Base-by-base conservation (phyloP, 2,329 filamentous ascomycete species). In the Nemania sp. region DNA sequence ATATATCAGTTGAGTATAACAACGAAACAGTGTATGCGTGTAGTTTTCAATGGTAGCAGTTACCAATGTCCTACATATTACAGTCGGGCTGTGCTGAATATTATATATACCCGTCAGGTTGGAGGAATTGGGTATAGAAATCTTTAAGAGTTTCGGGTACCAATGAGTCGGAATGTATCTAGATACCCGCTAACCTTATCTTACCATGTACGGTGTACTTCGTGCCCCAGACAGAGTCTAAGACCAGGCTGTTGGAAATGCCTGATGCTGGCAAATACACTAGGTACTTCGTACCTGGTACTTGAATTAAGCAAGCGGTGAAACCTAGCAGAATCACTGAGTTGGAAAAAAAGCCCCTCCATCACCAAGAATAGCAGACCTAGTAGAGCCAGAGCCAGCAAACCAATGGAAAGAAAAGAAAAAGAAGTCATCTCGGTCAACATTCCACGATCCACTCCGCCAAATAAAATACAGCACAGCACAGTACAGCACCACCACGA, bases 271-370 rank as follows among this genome's bases (percentile, higher is more conserved):
- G 15, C 37, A 10, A 18, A n/a, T n/a, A n/a, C n/a, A n/a, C n/a
- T n/a, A n/a, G n/a, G n/a, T n/a, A n/a, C n/a, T n/a, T n/a, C n/a
- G n/a, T n/a, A n/a, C n/a, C n/a, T n/a, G n/a, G n/a, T n/a, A n/a
- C n/a, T n/a, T n/a, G n/a, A n/a, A 49, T 20, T 29, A 35, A 34
- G 3, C 34, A 37, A 43, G 62, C 59, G 62, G 59, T 64, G 25
- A 59, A n/a, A 5, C 10, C 11, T 2, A 50, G 59, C 59, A 62
- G 43, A 62, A 64, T 57, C 59, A 55, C 47, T 50, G 50, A 21
- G 17, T 46, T 15, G 25, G 9, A n/a, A 59, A 60, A 60, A 65
- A 65, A 39, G 61, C 61, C 64, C 63, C 64, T 64, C 64, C 58
- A 64, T 65, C 37, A 39, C 35, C 25, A 10, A 2, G 40, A 12